phyloP scores from a whole-genome alignment of 1,139 yeast species.

The Debaryomyces udenii region DNA sequence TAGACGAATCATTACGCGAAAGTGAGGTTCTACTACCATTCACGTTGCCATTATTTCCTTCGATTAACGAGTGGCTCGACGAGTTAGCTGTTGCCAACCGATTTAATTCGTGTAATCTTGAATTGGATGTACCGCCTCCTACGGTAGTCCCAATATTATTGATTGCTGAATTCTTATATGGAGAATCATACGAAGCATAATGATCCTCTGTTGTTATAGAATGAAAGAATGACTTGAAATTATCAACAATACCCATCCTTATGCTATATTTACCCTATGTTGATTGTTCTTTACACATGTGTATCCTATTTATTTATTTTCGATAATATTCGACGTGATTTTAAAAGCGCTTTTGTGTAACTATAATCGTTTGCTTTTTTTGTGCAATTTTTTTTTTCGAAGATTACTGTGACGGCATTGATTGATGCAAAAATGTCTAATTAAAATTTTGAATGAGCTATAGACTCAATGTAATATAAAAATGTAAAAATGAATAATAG shows the following conservation, averaged over 20 bases:
- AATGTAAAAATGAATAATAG: too few relatives aligned
- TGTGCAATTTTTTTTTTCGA: conserved; percentile 1
- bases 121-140: conserved; percentile 25
- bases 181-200: conserved; percentile 60
- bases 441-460: neutral
- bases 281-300: too few relatives aligned
- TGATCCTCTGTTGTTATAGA: conserved; percentile 67
- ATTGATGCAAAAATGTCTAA: conserved; percentile 6
- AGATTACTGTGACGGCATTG: neutral
- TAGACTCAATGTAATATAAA: too few relatives aligned
- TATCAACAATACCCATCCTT: conserved; percentile 47
- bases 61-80: conserved; percentile 33
- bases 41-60: conserved; percentile 18
- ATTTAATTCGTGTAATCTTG: conserved; percentile 42
- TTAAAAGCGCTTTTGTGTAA: too few relatives aligned
- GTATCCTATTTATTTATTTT: neutral
- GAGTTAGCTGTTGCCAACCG: conserved; percentile 31
- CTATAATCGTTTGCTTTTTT: neutral
- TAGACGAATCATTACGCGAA: conserved; percentile 18
- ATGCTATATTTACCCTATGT: neutral
- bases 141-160: conserved; percentile 22
- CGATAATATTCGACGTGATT: too few relatives aligned
- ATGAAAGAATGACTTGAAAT: conserved; percentile 55
- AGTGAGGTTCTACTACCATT: conserved; percentile 4
- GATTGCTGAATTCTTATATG: conserved; percentile 36